Percentiles rank a stretch among this genome's conserved stretches.
Conservation (phyloP, 2,329 filamentous ascomycete genomes). For the Scedosporium minutisporum region DNA sequence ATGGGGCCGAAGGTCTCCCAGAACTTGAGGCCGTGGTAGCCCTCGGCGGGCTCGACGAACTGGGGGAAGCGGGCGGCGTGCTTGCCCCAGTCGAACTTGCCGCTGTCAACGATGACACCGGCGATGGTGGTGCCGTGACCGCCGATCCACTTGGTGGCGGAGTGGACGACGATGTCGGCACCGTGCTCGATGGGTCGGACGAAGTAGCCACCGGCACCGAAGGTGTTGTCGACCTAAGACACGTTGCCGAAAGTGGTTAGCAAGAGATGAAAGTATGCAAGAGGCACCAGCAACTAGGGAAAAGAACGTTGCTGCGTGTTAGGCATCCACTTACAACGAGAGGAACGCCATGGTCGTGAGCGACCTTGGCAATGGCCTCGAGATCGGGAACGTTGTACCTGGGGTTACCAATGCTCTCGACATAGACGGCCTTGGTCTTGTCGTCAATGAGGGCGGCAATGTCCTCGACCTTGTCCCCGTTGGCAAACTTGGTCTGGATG, state of each 20-base stretch:
- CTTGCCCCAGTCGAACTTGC: conserved; percentile 90
- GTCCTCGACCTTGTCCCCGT: conserved; percentile 69
- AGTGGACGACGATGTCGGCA: conserved; percentile 89
- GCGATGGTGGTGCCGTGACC: conserved; percentile 89
- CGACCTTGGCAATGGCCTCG: conserved; percentile 73
- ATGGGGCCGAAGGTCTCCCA: conserved; percentile 82
- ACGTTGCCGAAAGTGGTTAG: background rate
- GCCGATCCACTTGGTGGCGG: conserved; percentile 94
- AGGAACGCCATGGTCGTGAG: conserved; percentile 58
- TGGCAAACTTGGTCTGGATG: conserved; percentile 78
- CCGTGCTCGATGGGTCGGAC: conserved; percentile 79
- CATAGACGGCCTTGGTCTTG: conserved; percentile 83
- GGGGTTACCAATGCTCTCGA: conserved; percentile 91
- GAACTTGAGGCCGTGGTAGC: conserved; percentile 91
- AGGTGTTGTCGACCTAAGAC: conserved; percentile 77
- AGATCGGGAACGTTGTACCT: conserved; percentile 89
- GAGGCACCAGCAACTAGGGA: no score
- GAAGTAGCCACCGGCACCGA: conserved; percentile 87
- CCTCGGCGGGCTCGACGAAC: conserved; percentile 78
- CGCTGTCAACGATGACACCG: conserved; percentile 76
- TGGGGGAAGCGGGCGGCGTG: conserved; percentile 80
- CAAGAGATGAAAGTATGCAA: background rate
- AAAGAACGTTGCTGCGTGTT: no score
- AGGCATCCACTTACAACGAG: conserved; percentile 39
- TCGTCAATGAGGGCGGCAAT: conserved; percentile 80